A percentile compares a stretch with the other conserved stretches of the same genome.
These are phyloP conservation scores for Blastobotrys americana DNA, from an alignment of 805 yeast species.

Conservation along the genomic window DNA sequence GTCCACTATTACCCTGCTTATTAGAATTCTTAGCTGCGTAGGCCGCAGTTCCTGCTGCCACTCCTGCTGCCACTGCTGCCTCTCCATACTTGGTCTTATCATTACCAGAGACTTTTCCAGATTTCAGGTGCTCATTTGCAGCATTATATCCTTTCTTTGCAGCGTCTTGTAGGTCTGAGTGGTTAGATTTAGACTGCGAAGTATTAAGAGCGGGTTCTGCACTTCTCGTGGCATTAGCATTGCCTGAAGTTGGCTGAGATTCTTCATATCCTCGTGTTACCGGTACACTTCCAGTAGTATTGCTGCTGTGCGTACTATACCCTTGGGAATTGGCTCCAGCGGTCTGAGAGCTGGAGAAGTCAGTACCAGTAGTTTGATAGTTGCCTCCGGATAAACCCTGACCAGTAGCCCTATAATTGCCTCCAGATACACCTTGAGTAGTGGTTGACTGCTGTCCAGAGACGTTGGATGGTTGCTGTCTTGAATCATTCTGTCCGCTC, in stretches of 20 bases:
- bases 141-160: background rate
- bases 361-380: background rate
- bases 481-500: background rate
- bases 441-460: background rate
- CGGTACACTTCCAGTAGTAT: too few relatives aligned
- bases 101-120: background rate
- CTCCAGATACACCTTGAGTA: background rate
- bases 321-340: too few relatives aligned
- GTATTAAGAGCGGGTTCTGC: too few relatives aligned
- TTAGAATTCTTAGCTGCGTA: background rate
- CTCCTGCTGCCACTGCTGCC: background rate
- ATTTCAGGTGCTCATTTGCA: background rate
- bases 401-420: background rate
- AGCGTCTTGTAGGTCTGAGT: background rate
- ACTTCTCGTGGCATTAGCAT: too few relatives aligned
- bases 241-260: too few relatives aligned
- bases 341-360: too few relatives aligned
- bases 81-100: conserved; percentile 1
- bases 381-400: background rate
- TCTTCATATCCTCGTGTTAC: too few relatives aligned
- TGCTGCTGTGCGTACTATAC: too few relatives aligned
- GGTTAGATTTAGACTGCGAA: too few relatives aligned
- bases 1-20: background rate
- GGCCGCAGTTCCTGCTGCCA: background rate
- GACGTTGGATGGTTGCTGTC: background rate